phyloP scores from a whole-genome alignment of 2,329 filamentous ascomycete species.

The Aspergillus melleus region DNA sequence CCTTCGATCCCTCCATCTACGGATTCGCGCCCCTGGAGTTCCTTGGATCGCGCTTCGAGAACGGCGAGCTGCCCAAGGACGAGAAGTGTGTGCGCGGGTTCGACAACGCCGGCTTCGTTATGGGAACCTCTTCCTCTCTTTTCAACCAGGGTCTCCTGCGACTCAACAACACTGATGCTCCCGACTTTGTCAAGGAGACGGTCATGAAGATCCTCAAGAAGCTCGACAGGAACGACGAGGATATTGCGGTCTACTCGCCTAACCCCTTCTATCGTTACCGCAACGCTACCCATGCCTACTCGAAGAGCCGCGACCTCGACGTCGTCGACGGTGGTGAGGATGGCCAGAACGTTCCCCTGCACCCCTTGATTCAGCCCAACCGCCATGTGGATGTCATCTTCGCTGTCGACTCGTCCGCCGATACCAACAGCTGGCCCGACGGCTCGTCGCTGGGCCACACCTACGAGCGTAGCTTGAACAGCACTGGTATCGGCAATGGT shows the following conservation, averaged over 20 bases:
- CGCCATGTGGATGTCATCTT: conserved; percentile 78
- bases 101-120: conserved; percentile 78
- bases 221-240: conserved; percentile 62
- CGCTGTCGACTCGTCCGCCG: conserved; percentile 74
- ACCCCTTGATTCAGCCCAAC: conserved; percentile 73
- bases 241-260: conserved; percentile 72
- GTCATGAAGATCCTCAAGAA: conserved; percentile 54
- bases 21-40: conserved; percentile 72
- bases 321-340: conserved; percentile 80
- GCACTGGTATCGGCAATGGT: conserved; percentile 60
- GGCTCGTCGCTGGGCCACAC: conserved; percentile 73
- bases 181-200: conserved; percentile 52
- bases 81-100: conserved; percentile 72
- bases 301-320: conserved; percentile 57
- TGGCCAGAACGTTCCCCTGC: conserved; percentile 74
- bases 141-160: conserved; percentile 77
- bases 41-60: conserved; percentile 70
- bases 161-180: conserved; percentile 57
- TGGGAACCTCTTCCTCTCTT: conserved; percentile 81
- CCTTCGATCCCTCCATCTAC: conserved; percentile 70
- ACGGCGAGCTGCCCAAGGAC: conserved; percentile 57
- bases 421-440: conserved; percentile 74
- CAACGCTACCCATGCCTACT: conserved; percentile 58
- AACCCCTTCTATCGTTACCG: conserved; percentile 65
- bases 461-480: conserved; percentile 64